Conservation (phyloP, 2,329 filamentous ascomycete species). For the Colletotrichum tanaceti region DNA sequence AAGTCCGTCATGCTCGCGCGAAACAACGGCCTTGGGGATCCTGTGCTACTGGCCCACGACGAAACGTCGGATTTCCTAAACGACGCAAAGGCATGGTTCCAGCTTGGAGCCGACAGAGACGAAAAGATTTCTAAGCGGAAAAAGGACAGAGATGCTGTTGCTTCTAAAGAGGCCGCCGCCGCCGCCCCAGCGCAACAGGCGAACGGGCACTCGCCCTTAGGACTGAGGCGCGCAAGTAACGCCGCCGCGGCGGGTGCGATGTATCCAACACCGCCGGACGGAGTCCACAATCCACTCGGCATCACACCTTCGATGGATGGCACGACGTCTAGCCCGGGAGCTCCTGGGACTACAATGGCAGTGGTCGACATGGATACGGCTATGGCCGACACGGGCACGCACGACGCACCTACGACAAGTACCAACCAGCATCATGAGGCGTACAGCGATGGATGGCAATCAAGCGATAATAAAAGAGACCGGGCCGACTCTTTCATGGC, state of each 20-base stretch:
- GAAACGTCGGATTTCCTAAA: slow-evolving; percentile 62
- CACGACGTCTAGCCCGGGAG: slow-evolving; percentile 66
- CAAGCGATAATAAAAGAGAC: slow-evolving; percentile 58
- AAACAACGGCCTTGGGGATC: slow-evolving; percentile 54
- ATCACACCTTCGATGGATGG: slow-evolving; percentile 69
- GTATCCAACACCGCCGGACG: slow-evolving; percentile 80
- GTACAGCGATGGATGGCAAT: slow-evolving; percentile 56
- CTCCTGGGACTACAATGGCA: slow-evolving; percentile 49
- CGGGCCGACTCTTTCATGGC: slow-evolving; percentile 57
- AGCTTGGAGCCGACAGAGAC: slow-evolving; percentile 57
- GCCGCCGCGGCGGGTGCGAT: slow-evolving; percentile 64
- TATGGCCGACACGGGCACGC: slow-evolving; percentile 38
- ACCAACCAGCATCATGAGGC: slow-evolving; percentile 44
- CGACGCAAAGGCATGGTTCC: slow-evolving; percentile 62
- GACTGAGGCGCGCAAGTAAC: slow-evolving; percentile 62
- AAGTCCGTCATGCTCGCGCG: slow-evolving; percentile 56
- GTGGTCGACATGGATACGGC: slow-evolving; percentile 51
- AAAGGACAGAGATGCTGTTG: slow-evolving; percentile 60
- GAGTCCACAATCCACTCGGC: slow-evolving; percentile 64
- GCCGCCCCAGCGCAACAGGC: slow-evolving; percentile 56
- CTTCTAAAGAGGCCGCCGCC: slow-evolving; percentile 56
- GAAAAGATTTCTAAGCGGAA: slow-evolving; percentile 60
- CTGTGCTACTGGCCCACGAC: slow-evolving; percentile 51
- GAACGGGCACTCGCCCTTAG: slow-evolving; percentile 64
- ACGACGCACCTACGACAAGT: slow-evolving; percentile 48